phyloP scores from a whole-genome alignment of 2,329 filamentous ascomycete species.

The Pseudogymnoascus verrucosus region DNA sequence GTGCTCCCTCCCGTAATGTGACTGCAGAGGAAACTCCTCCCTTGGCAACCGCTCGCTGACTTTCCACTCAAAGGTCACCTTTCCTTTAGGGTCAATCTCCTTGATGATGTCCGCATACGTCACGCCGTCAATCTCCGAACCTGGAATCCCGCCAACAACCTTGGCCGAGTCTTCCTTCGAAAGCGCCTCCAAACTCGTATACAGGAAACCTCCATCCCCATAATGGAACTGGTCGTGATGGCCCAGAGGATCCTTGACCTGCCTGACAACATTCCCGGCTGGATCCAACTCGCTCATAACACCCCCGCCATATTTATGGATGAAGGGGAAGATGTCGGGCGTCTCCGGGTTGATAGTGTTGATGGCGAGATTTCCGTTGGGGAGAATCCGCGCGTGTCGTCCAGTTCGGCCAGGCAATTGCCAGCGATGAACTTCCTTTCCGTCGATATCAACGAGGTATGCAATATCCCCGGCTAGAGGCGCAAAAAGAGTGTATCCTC shows the following conservation, averaged over 20 bases:
- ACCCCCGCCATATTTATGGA: slow-evolving; percentile 38
- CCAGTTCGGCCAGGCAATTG: slow-evolving; percentile 34
- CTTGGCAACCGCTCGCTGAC: slow-evolving; percentile 34
- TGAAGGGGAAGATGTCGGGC: slow-evolving; percentile 35
- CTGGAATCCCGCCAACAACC: slow-evolving; percentile 35
- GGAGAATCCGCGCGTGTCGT: slow-evolving; percentile 36
- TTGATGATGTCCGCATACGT: slow-evolving; percentile 37
- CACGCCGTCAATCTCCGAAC: slow-evolving; percentile 32
- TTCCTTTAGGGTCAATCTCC: slow-evolving; percentile 31
- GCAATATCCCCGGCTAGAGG: slow-evolving; percentile 35
- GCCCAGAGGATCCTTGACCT: slow-evolving; percentile 34
- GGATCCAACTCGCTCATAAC: slow-evolving; percentile 36
- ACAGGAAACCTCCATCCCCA: slow-evolving; percentile 35
- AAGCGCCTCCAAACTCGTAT: slow-evolving; percentile 35
- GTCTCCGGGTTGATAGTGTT: slow-evolving; percentile 35
- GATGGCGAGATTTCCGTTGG: slow-evolving; percentile 36
- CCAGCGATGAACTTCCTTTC: slow-evolving; percentile 37
- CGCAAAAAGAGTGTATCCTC: slow-evolving; percentile 35
- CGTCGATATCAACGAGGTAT: slow-evolving; percentile 32
- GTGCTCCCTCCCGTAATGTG: slow-evolving; percentile 34
- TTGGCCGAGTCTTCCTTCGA: slow-evolving; percentile 28
- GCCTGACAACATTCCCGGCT: slow-evolving; percentile 31
- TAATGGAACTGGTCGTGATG: slow-evolving; percentile 40
- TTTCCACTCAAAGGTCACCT: slow-evolving; percentile 36
- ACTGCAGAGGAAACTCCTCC: slow-evolving; percentile 32